phyloP scores from a whole-genome alignment of 352 stramenopile genomes.

The Pythium aquatile region DNA sequence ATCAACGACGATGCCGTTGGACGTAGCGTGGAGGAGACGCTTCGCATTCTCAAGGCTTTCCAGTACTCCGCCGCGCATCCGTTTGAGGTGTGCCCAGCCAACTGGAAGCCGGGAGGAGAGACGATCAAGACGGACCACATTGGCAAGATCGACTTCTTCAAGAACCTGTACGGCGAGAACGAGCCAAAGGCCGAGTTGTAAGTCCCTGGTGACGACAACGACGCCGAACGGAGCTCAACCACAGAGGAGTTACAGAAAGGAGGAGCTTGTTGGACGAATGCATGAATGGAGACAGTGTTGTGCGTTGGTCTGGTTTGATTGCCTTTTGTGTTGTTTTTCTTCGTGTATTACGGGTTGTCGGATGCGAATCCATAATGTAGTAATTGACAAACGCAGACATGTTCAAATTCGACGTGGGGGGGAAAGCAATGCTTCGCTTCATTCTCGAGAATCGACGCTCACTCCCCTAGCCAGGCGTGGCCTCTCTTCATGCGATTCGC shows the following conservation, averaged over 20 bases:
- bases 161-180: constrained; percentile 68
- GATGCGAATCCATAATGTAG: constrained; percentile 13
- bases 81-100: constrained; percentile 83
- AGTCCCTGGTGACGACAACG: not conserved
- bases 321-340: constrained; percentile 12
- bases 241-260: not conserved
- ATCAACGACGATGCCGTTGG: constrained; percentile 85
- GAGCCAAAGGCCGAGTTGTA: constrained; percentile 56
- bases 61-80: constrained; percentile 72
- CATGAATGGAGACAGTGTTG: constrained; percentile 1
- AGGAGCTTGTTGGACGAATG: not conserved
- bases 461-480: not conserved
- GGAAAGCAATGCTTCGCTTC: constrained; percentile 1
- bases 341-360: constrained; percentile 11
- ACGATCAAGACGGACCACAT: constrained; percentile 86
- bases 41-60: constrained; percentile 85
- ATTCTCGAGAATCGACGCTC: constrained; percentile 3
- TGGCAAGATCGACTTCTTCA: constrained; percentile 83
- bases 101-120: constrained; percentile 81
- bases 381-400: constrained; percentile 12
- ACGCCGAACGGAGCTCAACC: not conserved
- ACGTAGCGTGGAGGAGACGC: constrained; percentile 78
- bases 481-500: constrained; percentile 3
- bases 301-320: constrained; percentile 9
- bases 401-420: not conserved